Evolutionary conservation across 805 yeast species (phyloP).

Genomic region (Candida pseudofarinosa): DNA sequence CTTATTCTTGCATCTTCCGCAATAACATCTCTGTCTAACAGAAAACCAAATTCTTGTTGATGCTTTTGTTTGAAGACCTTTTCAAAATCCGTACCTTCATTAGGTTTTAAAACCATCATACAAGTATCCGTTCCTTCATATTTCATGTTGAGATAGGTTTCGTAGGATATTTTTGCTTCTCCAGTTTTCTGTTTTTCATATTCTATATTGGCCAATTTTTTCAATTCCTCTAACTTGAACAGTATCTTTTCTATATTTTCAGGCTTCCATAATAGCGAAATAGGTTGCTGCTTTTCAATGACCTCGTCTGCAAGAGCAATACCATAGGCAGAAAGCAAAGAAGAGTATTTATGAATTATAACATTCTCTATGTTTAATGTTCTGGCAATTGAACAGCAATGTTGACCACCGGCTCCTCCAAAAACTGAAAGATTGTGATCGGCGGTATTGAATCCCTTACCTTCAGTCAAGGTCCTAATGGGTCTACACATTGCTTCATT

Average conservation of each 20-base stretch:
- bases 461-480: conserved; percentile 78
- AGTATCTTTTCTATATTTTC: conserved; percentile 12
- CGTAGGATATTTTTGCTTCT: conserved; percentile 32
- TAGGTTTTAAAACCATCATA: conserved; percentile 51
- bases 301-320: conserved; percentile 85
- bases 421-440: conserved; percentile 74
- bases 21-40: conserved; percentile 7
- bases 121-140: conserved; percentile 81
- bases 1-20: conserved; percentile 9
- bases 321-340: conserved; percentile 83
- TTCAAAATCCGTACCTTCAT: conserved; percentile 5
- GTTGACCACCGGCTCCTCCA: conserved; percentile 95
- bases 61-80: conserved; percentile 5
- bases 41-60: conserved; percentile 10
- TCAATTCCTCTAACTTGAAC: conserved; percentile 9
- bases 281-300: conserved; percentile 71
- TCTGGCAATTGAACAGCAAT: conserved; percentile 73
- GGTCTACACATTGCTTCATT: conserved; percentile 91
- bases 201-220: conserved; percentile 11
- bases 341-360: conserved; percentile 74
- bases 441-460: conserved; percentile 66
- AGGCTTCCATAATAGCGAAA: conserved; percentile 40
- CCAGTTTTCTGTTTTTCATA: neutral
- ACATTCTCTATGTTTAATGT: conserved; percentile 65
- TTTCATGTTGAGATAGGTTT: conserved; percentile 64